Percentiles rank a stretch among this genome's conserved stretches.
These are phyloP conservation scores for Crassisporium funariophilum DNA, from an alignment of 768 basidiomycete genomes.

Conservation along the genomic window DNA sequence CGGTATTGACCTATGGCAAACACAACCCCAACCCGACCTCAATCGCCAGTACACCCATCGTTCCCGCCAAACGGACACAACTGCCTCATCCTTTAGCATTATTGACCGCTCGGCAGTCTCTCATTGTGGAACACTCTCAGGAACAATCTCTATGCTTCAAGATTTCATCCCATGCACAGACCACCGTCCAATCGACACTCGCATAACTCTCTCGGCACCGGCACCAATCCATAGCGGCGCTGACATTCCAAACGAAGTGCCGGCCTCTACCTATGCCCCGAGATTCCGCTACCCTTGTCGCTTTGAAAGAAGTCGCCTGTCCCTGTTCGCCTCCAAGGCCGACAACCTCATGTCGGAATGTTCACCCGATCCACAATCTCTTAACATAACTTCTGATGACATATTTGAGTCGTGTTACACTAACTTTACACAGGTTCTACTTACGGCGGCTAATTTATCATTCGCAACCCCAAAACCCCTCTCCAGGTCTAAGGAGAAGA, in stretches of 20 bases:
- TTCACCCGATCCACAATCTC: background rate
- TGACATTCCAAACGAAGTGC: background rate
- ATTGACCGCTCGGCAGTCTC: background rate
- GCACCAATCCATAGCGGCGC: background rate
- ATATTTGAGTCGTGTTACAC: background rate
- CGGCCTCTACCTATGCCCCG: constrained; percentile 1
- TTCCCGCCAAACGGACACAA: too few species aligned
- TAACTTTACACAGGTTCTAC: background rate
- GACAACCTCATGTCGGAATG: too few species aligned
- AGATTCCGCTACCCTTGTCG: background rate
- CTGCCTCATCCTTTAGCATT: background rate
- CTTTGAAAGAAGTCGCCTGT: background rate
- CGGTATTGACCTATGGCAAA: constrained; percentile 2
- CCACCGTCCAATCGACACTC: background rate
- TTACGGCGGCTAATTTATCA: background rate
- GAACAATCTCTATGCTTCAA: background rate
- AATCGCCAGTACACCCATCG: too few species aligned
- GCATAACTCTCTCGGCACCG: too few species aligned
- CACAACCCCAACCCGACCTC: too few species aligned
- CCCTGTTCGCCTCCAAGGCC: background rate
- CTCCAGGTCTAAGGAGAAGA: background rate
- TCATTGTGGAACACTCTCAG: background rate
- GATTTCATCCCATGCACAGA: background rate
- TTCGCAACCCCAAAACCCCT: background rate
- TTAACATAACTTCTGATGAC: constrained; percentile 1